Conservation (phyloP, 805 yeast genomes). For the Lipomyces orientalis region DNA sequence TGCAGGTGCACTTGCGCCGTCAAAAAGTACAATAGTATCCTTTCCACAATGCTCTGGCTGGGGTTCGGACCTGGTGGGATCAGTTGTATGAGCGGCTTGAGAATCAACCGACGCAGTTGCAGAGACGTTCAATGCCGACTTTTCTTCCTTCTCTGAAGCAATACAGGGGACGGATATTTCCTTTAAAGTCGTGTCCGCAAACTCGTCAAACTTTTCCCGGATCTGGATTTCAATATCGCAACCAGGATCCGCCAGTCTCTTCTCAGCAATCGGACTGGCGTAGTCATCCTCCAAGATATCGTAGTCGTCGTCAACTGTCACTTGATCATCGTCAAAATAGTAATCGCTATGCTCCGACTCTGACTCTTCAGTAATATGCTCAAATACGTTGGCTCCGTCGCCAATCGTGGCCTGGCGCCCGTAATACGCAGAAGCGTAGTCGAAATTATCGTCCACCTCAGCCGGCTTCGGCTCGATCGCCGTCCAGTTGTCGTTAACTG, state of each 20-base stretch:
- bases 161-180: neutral
- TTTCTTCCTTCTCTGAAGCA: neutral
- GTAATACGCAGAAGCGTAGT: constrained; percentile 16
- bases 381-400: neutral
- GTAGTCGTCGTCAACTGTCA: constrained; percentile 8
- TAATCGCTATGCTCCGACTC: neutral
- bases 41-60: neutral
- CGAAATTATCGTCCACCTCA: constrained; percentile 12
- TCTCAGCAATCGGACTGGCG: neutral
- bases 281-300: neutral
- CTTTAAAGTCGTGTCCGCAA: neutral
- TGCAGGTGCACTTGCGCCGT: neutral
- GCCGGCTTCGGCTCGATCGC: neutral
- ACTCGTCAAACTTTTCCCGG: neutral
- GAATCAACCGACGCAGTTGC: neutral
- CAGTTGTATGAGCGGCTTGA: neutral
- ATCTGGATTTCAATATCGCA: neutral
- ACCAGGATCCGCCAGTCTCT: neutral
- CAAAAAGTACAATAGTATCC: constrained; percentile 3
- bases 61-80: neutral
- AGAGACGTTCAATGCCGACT: neutral
- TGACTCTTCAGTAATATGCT: neutral
- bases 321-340: neutral
- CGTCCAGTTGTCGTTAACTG: neutral
- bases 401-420: neutral